These are phyloP conservation scores for Cavenderia fasciculata DNA, from an alignment of 78 protist species.

Conservation along the genomic window DNA sequence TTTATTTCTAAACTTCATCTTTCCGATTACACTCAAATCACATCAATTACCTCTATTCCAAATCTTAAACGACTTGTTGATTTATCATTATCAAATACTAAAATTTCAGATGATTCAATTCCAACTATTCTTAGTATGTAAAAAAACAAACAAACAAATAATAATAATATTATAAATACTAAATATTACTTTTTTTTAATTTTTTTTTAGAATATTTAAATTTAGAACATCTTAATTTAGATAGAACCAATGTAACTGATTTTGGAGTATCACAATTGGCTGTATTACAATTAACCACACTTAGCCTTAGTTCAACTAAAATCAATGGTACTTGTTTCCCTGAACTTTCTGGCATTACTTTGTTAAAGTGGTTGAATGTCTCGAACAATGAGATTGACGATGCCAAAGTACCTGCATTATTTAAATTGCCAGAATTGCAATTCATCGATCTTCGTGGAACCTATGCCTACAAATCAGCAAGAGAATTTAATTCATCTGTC, in stretches of 20 bases:
- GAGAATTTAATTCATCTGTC: neutral
- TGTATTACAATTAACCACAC: neutral
- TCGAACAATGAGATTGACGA: slow-evolving; percentile 30
- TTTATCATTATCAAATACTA: slow-evolving; percentile 36
- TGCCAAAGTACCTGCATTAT: neutral
- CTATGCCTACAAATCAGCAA: slow-evolving; percentile 3
- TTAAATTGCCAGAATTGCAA: neutral
- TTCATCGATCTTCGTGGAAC: slow-evolving; percentile 45
- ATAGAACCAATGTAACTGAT: slow-evolving; percentile 31
- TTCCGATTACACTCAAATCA: slow-evolving; percentile 28
- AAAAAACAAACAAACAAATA: neutral
- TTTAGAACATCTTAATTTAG: slow-evolving; percentile 11
- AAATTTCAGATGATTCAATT: slow-evolving; percentile 9
- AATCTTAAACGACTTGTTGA: neutral
- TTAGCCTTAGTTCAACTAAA: slow-evolving; percentile 18
- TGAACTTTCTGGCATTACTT: neutral
- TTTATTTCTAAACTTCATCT: slow-evolving; percentile 21
- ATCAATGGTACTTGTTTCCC: neutral
- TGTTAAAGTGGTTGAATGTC: slow-evolving; percentile 3
- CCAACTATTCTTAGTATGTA: neutral
- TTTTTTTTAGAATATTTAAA: neutral
- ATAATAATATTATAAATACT: neutral
- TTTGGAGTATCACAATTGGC: neutral
- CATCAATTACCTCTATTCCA: neutral
- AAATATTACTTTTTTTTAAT: neutral